Evolutionary conservation across 2,329 filamentous ascomycete genomes (phyloP), one percentile per base, ranked within the genome.

Genomic region (Zalaria sp.): DNA sequence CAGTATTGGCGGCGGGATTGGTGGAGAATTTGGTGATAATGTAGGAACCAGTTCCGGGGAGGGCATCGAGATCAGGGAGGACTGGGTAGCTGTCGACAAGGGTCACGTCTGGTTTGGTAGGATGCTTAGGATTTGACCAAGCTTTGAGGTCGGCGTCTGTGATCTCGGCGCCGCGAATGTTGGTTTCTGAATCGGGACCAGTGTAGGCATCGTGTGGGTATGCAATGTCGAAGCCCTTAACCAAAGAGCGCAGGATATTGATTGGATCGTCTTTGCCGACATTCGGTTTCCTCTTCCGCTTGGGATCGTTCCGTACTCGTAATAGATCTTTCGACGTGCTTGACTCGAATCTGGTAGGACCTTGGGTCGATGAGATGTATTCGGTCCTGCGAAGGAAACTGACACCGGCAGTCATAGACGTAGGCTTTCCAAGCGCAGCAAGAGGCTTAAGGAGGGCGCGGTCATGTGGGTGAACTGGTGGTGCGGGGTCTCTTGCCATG

Each of bases 351-450:
- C 61, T 48, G 34, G 44, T 45, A 41, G 64, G 61, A 10, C 66
- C 59, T 7, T 58, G 57, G 40, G 63, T 64, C 25, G 66, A 65
- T 11, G 83, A 84, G 55, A 94, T 95, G 65, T 96, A 96, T 62
- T 98, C 91, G 43, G 91, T 96, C 54, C 89, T 79, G 44, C 91
- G 85, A 51, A 98, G 74, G 73, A 98, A 98, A 48, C 86, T 94
- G 41, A 94, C 86, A 48, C 81, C 80, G 11, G 81, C 72, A 47
- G 85, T 82, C 47, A 77, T 76, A 35, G 78, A 74, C 51, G 84
- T 83, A 36, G 81, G 80, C 62, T 94, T 93, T 52, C 86, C 87
- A 25, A 98, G 74, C 38, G 85, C 79, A 31, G 86, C 78, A 31
- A 94, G 76, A 4, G 86, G 83, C 57, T 86, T 77, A 46, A 98